Conservation (phyloP, 2,329 filamentous ascomycete species). For the Ciborinia camelliae region DNA sequence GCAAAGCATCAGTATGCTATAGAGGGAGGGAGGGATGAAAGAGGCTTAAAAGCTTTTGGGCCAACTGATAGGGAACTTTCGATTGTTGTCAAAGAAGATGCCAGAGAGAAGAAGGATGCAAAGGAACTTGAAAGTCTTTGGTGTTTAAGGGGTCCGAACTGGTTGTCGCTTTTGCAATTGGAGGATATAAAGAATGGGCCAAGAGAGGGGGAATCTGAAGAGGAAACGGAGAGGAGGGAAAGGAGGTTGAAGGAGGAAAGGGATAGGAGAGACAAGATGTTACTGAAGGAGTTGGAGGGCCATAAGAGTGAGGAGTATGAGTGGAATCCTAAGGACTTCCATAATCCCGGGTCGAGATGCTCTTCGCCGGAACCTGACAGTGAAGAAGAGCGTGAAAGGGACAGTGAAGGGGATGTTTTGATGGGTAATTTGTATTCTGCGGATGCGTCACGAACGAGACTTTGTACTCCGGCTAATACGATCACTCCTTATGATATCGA, state of each 20-base stretch:
- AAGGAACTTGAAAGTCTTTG: not conserved
- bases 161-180: constrained; percentile 2
- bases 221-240: not conserved
- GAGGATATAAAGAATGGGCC: not conserved
- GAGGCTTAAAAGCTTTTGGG: not conserved
- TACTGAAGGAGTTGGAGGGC: not conserved
- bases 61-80: not conserved
- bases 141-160: not conserved
- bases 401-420: constrained; percentile 22
- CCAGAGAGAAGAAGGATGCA: not conserved
- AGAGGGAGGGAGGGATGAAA: not conserved
- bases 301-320: constrained; percentile 22
- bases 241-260: constrained; percentile 1
- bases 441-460: not conserved
- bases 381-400: constrained; percentile 16
- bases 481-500: constrained; percentile 21
- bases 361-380: not conserved
- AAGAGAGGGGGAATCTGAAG: constrained; percentile 23
- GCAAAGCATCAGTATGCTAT: not conserved
- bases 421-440: constrained; percentile 18
- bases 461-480: not conserved
- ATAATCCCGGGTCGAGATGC: not conserved
- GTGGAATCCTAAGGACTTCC: not conserved
- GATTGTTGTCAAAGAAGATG: not conserved
- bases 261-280: constrained; percentile 1